Percentiles rank a stretch among this genome's conserved stretches.
phyloP scores from a whole-genome alignment of 331 rosid species.

The Prunus yedoensis region DNA sequence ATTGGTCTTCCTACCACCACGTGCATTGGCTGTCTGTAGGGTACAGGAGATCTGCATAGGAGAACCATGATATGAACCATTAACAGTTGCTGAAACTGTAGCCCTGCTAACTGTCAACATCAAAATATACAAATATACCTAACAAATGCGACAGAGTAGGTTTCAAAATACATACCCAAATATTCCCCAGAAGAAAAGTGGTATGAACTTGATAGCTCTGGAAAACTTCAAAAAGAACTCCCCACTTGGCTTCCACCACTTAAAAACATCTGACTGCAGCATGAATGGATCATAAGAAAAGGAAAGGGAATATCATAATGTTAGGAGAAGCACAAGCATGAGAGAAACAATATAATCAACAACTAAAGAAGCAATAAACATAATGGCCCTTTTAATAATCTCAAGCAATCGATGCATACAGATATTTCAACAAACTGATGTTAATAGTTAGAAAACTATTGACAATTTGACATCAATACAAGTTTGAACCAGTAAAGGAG shows the following conservation, averaged over 20 bases:
- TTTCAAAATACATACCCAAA: constrained; percentile 58
- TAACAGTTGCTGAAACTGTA: background rate
- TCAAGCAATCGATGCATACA: background rate
- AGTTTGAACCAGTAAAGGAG: background rate
- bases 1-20: constrained; percentile 90
- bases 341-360: constrained; percentile 11
- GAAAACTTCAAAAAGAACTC: constrained; percentile 57
- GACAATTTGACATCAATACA: background rate
- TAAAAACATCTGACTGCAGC: constrained; percentile 65
- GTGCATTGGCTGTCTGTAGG: constrained; percentile 64
- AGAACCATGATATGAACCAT: background rate
- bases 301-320: background rate
- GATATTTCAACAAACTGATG: constrained; percentile 16
- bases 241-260: constrained; percentile 94
- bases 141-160: background rate
- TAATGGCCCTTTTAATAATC: background rate
- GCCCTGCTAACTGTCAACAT: background rate
- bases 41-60: constrained; percentile 72
- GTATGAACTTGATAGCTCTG: constrained; percentile 78
- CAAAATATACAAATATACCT: background rate
- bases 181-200: constrained; percentile 81
- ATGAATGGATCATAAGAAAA: constrained; percentile 10
- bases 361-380: background rate
- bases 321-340: constrained; percentile 14
- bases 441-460: background rate